Evolutionary conservation across 2,329 filamentous ascomycete genomes (phyloP), one percentile per base, ranked within the genome.

Genomic region (Didymella exigua): DNA sequence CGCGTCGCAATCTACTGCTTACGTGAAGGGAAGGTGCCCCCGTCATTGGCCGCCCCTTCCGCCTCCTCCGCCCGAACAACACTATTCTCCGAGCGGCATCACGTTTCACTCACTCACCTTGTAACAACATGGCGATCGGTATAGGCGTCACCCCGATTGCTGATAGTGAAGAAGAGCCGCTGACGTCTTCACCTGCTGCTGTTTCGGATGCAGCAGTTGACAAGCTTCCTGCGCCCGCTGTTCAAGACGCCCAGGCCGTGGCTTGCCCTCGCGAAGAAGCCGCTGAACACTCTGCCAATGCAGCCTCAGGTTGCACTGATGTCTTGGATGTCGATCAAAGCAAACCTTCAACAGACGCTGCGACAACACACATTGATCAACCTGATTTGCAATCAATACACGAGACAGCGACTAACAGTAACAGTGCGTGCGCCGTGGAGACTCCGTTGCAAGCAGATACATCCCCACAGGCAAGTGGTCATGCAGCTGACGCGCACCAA

Each of bases 91-190:
- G 34, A 29, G 21, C 18, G 21, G 34, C 36, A 42, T 41, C 18
- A 36, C 52, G 23, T 18, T 23, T 18, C 40, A 49, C 19, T 18
- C 40, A 49, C 19, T 45, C 33, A 33, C 42, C 33, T 19, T 26
- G 37, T 49, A 54, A 54, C 62, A 63, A 16, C 47, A 74, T 74
- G 70, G 59, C 62, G 24, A 13, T 66, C 36, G 56, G 26, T 7
- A 48, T 58, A 37, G 60, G 52, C 33, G 33, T 58, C 36, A 63
- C 54, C 27, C 69, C 72, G 56, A 56, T 74, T 14, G 63, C 68
- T 10, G 71, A 74, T 56, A 73, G 70, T 18, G 71, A 74, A 44
- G 70, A 73, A 6, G 71, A 73, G 59, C 63, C 54, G 2, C 54
- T 71, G 56, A 63, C 64, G 47, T 72, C 69, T 41, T 70, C 70